Conservation (phyloP, 2,329 filamentous ascomycete genomes). For the Nectriaceae sp. region DNA sequence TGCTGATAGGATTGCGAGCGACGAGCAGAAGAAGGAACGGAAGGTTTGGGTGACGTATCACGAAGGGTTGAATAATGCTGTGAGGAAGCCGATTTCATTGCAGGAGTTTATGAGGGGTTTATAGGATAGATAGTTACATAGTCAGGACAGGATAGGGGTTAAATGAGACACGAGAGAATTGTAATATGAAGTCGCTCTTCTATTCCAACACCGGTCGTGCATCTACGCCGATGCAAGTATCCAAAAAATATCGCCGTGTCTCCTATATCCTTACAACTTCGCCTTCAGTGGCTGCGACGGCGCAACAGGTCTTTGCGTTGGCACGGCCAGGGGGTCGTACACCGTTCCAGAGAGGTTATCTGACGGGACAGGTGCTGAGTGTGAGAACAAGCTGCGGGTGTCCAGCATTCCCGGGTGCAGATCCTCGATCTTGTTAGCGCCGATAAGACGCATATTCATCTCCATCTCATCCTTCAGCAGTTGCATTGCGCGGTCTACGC, state of each 20-base stretch:
- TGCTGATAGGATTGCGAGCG: slow-evolving; percentile 30
- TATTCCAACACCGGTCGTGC: slow-evolving; percentile 18
- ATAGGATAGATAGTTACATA: slow-evolving; percentile 32
- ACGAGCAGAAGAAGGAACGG: slow-evolving; percentile 50
- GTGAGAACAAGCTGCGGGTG: slow-evolving; percentile 63
- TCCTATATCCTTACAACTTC: slow-evolving; percentile 6
- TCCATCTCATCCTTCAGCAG: slow-evolving; percentile 94
- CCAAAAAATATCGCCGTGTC: too few species aligned
- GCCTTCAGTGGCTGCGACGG: too few species aligned
- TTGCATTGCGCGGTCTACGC: slow-evolving; percentile 91
- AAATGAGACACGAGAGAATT: slow-evolving; percentile 5
- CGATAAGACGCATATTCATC: slow-evolving; percentile 98
- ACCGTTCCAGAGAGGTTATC: slow-evolving; percentile 51
- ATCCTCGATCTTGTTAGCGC: slow-evolving; percentile 72
- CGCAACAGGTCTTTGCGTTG: slow-evolving; percentile 48
- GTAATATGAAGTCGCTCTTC: slow-evolving; percentile 10
- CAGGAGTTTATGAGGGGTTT: slow-evolving; percentile 74
- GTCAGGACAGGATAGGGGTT: slow-evolving; percentile 13
- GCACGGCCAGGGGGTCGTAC: slow-evolving; percentile 56
- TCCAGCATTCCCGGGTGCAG: slow-evolving; percentile 83
- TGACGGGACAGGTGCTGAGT: slow-evolving; percentile 49
- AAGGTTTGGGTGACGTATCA: slow-evolving; percentile 87
- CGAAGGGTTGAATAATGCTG: slow-evolving; percentile 90
- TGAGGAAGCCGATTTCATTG: slow-evolving; percentile 82
- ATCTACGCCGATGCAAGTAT: too few species aligned